These are phyloP conservation scores for Vinca major DNA, from an alignment of 305 asterid species.

Conservation along the genomic window DNA sequence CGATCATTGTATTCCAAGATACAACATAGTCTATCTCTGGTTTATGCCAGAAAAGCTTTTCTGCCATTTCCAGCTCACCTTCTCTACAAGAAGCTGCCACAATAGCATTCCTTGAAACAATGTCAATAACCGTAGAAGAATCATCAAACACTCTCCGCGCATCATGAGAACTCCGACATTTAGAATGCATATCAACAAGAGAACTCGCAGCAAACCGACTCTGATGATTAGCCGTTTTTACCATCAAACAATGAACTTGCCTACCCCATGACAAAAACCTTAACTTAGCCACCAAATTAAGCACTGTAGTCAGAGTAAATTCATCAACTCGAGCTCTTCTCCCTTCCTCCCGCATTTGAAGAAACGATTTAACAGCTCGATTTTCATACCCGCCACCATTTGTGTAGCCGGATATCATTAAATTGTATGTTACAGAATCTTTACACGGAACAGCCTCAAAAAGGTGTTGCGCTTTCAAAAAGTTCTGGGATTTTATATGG, in stretches of 20 bases:
- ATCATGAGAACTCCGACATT: conserved; percentile 52
- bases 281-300: conserved; percentile 54
- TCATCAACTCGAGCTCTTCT: conserved; percentile 41
- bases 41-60: conserved; percentile 33
- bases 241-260: conserved; percentile 68
- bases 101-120: conserved; percentile 61
- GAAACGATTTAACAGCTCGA: conserved; percentile 42
- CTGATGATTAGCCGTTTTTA: conserved; percentile 55
- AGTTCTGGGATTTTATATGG: conserved; percentile 38
- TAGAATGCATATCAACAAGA: conserved; percentile 78
- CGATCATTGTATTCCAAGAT: conserved; percentile 83
- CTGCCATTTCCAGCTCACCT: conserved; percentile 56
- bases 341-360: conserved; percentile 41
- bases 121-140: conserved; percentile 31
- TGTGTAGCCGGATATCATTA: conserved; percentile 60
- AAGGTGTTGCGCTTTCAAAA: conserved; percentile 37
- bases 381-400: conserved; percentile 37
- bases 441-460: conserved; percentile 50
- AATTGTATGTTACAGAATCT: conserved; percentile 63
- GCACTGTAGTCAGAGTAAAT: conserved; percentile 67
- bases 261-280: conserved; percentile 38
- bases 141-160: conserved; percentile 39
- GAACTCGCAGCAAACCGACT: conserved; percentile 63
- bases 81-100: conserved; percentile 83
- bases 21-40: conserved; percentile 49